Evolutionary conservation across 2,329 filamentous ascomycete genomes (phyloP), one percentile per base, ranked within the genome.

Genomic region (Colletotrichum spaethianum): DNA sequence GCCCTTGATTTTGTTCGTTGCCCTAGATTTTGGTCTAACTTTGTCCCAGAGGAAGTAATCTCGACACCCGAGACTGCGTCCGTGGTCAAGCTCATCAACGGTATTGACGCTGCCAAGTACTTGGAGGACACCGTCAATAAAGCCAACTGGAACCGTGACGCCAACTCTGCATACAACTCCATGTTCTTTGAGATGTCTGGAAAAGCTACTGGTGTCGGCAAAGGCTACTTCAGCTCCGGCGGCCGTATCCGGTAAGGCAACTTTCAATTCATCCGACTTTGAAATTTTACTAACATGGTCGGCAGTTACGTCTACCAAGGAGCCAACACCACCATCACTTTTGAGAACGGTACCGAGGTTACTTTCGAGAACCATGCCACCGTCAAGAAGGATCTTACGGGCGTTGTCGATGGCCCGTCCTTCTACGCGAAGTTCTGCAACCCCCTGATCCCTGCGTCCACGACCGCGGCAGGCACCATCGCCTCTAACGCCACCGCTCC

Each of bases 371-470:
- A 83, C 52, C 63, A 74, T 11, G 81, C 82, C 3, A 62, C 61
- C 1, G 76, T 83, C 55, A 75, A 75, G n/a, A 72, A 73, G 5
- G 70, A 79, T 52, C 76, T 82, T 66, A 75, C 73, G 7, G 77
- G 75, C 53, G 75, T 83, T 9, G 74, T 75, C 0, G 79, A 82
- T 55, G 81, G 82, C 7, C 73, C 73, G 2, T 79, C 79, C 16
- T 80, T 81, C 74, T 83, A 80, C 63, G 61, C 74, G 23, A 77
- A 75, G 60, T 83, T 83, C 68, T 83, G 81, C 77, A 73, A 67
- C 36, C 76, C 75, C 9, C 57, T 42, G 2, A 38, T 68, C 5
- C 64, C 67, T 3, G 59, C 63, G 44, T 26, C 14, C 28, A 31
- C 33, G 14, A 44, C 68, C 9, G 33, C 74, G 0, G 56, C 56